Evolutionary conservation across 106 monocot species (phyloP).

Genomic region (Vanilla planifolia): DNA sequence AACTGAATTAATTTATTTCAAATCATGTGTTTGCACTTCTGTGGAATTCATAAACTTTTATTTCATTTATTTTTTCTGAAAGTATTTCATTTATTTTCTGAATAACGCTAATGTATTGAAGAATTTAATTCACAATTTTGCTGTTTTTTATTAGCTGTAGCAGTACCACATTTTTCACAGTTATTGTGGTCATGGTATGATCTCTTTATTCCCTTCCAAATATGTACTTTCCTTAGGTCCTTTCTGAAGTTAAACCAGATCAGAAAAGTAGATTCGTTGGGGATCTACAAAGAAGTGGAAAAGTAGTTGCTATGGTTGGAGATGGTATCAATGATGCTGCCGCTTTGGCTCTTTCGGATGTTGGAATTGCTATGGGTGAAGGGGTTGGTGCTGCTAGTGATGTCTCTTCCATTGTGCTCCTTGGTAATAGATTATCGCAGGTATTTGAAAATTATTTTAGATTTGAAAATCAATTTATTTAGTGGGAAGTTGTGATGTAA

Average conservation of each 20-base stretch:
- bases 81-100: too few species aligned
- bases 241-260: conserved; percentile 79
- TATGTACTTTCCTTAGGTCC: background rate
- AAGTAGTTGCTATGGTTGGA: conserved; percentile 91
- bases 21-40: background rate
- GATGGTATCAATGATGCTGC: conserved; percentile 99
- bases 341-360: conserved; percentile 79
- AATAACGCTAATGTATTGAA: too few species aligned
- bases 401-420: conserved; percentile 89
- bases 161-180: background rate
- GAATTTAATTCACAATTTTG: too few species aligned
- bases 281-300: conserved; percentile 54
- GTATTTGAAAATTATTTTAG: conserved; percentile 14
- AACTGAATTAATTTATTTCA: too few species aligned
- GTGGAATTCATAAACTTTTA: background rate
- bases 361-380: conserved; percentile 97
- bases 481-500: background rate
- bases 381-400: conserved; percentile 98
- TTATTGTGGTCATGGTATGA: background rate
- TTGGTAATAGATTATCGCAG: conserved; percentile 92
- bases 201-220: background rate
- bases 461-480: background rate
- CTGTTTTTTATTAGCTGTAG: background rate
- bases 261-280: conserved; percentile 82
- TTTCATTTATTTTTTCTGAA: too few species aligned